Conservation (phyloP, 441 rosid genomes). For the Omphalea diandra region DNA sequence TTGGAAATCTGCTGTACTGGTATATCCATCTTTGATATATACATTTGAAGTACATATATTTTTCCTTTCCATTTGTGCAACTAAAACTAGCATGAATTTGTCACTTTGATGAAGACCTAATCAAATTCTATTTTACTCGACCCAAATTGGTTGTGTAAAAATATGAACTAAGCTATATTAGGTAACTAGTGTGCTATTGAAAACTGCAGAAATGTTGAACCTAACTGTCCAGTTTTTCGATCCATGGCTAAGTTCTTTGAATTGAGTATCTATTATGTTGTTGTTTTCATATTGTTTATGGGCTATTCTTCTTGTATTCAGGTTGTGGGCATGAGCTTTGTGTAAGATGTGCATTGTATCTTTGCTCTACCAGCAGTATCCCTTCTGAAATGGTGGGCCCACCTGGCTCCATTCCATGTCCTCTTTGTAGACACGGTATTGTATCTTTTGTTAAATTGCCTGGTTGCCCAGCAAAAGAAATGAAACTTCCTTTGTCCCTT, state of each 20-base stretch:
- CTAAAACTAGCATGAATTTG: not conserved
- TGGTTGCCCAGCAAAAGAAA: constrained; percentile 60
- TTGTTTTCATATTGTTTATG: constrained; percentile 3
- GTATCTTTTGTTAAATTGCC: constrained; percentile 73
- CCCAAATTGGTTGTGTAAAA: not conserved
- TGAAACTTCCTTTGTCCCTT: constrained; percentile 66
- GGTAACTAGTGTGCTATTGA: not conserved
- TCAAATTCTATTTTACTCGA: not conserved
- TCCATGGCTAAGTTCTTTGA: not conserved
- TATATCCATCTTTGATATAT: not conserved
- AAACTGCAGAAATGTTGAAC: not conserved
- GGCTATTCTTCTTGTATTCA: constrained; percentile 26
- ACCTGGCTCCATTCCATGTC: constrained; percentile 90
- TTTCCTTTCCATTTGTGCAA: not conserved
- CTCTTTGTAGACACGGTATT: constrained; percentile 87
- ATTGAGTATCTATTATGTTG: not conserved
- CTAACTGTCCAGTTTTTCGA: not conserved
- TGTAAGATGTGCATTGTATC: constrained; percentile 87
- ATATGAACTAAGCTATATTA: not conserved
- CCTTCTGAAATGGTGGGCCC: constrained; percentile 63
- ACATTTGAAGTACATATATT: not conserved
- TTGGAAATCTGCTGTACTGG: not conserved
- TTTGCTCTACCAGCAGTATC: constrained; percentile 79
- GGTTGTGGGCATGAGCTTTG: constrained; percentile 94
- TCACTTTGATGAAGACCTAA: not conserved